These are phyloP conservation scores for Claviceps capensis DNA, from an alignment of 2,329 filamentous ascomycete genomes.

Conservation along the genomic window DNA sequence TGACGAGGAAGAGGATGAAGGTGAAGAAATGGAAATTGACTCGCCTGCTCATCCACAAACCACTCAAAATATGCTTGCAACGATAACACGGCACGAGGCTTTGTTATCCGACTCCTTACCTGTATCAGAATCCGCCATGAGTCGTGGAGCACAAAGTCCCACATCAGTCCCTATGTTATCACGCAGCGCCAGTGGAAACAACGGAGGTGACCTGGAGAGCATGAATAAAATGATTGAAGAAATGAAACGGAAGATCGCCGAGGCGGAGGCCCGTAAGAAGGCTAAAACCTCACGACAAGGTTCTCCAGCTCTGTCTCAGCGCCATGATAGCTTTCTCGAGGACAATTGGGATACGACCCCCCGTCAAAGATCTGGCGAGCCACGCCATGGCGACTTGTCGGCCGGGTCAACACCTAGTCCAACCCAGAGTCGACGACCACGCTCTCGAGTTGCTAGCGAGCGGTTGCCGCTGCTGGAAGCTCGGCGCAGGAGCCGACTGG, in stretches of 20 bases:
- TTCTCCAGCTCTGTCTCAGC: conserved; percentile 17
- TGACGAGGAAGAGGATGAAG: conserved; percentile 51
- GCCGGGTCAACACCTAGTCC: not conserved
- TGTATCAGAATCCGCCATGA: conserved; percentile 24
- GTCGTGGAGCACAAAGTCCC: conserved; percentile 28
- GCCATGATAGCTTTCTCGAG: conserved; percentile 13
- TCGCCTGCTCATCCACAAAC: conserved; percentile 32
- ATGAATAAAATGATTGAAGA: conserved; percentile 47
- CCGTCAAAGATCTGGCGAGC: not conserved
- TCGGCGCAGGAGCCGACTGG: conserved; percentile 24
- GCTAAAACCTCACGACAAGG: conserved; percentile 20
- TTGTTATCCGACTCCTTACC: conserved; percentile 32
- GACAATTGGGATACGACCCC: conserved; percentile 11
- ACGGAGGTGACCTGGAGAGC: conserved; percentile 28
- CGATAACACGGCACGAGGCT: conserved; percentile 20
- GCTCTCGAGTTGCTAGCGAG: conserved; percentile 21
- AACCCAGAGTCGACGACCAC: conserved; percentile 12
- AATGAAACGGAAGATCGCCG: conserved; percentile 44
- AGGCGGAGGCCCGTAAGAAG: conserved; percentile 42
- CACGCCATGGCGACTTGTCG: not conserved
- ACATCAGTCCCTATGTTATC: conserved; percentile 25
- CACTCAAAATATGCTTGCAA: conserved; percentile 17
- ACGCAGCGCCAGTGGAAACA: conserved; percentile 18
- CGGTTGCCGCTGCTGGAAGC: conserved; percentile 24
- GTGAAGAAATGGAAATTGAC: conserved; percentile 49